Evolutionary conservation across 108 stramenopile genomes (phyloP).

Genomic region (Cyclotella atomus): DNA sequence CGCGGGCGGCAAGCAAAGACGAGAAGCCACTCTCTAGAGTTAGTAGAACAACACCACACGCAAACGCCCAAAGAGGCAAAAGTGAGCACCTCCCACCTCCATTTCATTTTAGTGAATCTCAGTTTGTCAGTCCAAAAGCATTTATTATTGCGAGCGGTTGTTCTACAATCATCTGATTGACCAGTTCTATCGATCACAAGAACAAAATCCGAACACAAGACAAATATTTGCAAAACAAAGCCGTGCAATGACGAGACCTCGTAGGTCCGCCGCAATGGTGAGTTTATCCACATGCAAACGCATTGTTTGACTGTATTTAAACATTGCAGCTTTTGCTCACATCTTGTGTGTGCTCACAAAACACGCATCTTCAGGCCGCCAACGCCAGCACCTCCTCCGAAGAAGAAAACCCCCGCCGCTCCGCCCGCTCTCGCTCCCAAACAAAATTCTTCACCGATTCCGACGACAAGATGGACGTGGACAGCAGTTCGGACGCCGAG

Average conservation of each 20-base stretch:
- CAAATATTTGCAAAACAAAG: too few species aligned
- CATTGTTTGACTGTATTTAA: neutral
- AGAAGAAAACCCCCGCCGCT: slow-evolving; percentile 4
- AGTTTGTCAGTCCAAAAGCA: too few species aligned
- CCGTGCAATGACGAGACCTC: neutral
- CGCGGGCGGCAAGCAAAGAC: too few species aligned
- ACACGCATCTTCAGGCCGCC: neutral
- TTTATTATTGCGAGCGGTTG: too few species aligned
- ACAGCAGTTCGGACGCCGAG: neutral
- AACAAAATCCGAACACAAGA: too few species aligned
- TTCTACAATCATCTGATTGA: too few species aligned
- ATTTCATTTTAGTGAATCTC: too few species aligned
- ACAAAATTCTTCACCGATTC: neutral
- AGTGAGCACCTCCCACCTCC: too few species aligned
- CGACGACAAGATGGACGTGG: neutral
- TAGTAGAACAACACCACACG: too few species aligned
- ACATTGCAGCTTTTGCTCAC: neutral
- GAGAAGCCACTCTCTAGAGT: too few species aligned
- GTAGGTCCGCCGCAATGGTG: neutral
- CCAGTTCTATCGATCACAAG: too few species aligned
- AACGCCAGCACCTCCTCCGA: neutral
- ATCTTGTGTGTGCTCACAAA: neutral
- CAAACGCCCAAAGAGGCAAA: too few species aligned
- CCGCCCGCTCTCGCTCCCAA: slow-evolving; percentile 2
- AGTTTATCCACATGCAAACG: neutral